A percentile compares a stretch with the other conserved stretches of the same genome.
phyloP scores from a whole-genome alignment of 2,329 filamentous ascomycete species.

The Parascedosporium putredinis region DNA sequence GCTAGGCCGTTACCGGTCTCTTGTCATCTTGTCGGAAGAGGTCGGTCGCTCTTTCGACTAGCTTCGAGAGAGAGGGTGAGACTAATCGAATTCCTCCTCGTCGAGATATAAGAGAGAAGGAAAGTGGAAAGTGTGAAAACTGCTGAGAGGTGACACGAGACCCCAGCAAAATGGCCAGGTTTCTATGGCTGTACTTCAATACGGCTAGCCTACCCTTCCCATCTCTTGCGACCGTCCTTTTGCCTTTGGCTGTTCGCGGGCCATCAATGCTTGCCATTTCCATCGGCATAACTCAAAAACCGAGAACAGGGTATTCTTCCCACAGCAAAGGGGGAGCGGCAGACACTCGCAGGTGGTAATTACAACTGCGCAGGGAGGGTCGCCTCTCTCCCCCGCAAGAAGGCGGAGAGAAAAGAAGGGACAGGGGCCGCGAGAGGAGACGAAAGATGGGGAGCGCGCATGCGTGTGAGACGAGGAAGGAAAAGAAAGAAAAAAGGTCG shows the following conservation, averaged over 20 bases:
- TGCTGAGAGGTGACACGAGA: not conserved
- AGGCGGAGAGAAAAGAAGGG: not conserved
- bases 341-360: not conserved
- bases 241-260: too few species aligned
- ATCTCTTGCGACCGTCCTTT: not conserved
- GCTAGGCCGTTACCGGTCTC: not conserved
- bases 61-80: not conserved
- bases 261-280: too few species aligned
- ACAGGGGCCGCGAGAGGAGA: too few species aligned
- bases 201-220: not conserved
- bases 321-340: too few species aligned
- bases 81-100: too few species aligned
- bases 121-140: not conserved
- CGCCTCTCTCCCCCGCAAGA: too few species aligned
- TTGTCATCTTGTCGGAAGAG: slow-evolving; percentile 8
- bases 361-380: too few species aligned
- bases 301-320: too few species aligned
- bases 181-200: not conserved
- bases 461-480: too few species aligned
- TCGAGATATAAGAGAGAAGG: not conserved
- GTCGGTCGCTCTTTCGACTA: not conserved
- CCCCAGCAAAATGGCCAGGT: not conserved
- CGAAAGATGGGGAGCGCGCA: too few species aligned
- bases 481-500: too few species aligned
- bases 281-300: too few species aligned